A percentile compares a stretch with the other conserved stretches of the same genome.
Evolutionary conservation across 768 basidiomycete species (phyloP).

Genomic region (Rubroboletus pulcherrimus): DNA sequence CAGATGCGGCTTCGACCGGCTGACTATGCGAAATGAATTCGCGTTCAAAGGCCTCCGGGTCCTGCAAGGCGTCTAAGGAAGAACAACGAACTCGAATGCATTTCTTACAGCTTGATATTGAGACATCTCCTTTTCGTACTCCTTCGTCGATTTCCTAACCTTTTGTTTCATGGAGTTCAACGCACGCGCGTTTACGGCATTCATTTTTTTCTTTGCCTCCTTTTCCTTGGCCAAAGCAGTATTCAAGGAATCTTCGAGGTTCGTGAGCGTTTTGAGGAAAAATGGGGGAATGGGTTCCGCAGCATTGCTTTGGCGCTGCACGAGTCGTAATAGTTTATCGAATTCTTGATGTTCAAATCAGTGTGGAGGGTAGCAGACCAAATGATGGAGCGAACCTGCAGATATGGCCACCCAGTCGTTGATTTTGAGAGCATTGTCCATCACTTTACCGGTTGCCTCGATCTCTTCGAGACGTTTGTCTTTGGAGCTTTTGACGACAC

Average conservation of each 20-base stretch:
- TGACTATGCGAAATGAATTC: constrained; percentile 59
- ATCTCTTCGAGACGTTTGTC: constrained; percentile 94
- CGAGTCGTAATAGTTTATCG: constrained; percentile 90
- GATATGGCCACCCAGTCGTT: constrained; percentile 96
- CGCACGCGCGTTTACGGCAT: constrained; percentile 87
- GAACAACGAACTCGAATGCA: not conserved
- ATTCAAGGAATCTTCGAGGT: constrained; percentile 74
- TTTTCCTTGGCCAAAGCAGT: constrained; percentile 80
- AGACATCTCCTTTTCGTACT: constrained; percentile 78
- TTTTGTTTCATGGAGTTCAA: constrained; percentile 98
- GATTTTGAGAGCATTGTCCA: constrained; percentile 93
- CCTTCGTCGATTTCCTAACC: constrained; percentile 86
- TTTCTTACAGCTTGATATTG: constrained; percentile 70
- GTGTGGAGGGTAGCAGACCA: not conserved
- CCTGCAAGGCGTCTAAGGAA: constrained; percentile 42
- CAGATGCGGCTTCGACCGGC: constrained; percentile 40
- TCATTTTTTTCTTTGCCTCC: constrained; percentile 93
- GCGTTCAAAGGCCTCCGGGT: constrained; percentile 83
- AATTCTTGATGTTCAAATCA: constrained; percentile 61
- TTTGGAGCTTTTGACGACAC: constrained; percentile 76
- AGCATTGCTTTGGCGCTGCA: constrained; percentile 80
- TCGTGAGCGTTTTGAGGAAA: constrained; percentile 69
- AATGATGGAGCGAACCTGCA: constrained; percentile 52
- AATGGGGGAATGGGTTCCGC: constrained; percentile 86
- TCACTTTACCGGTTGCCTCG: constrained; percentile 84